Conservation (phyloP, 1,284 basidiomycete species). For the Peniophora sp. region DNA sequence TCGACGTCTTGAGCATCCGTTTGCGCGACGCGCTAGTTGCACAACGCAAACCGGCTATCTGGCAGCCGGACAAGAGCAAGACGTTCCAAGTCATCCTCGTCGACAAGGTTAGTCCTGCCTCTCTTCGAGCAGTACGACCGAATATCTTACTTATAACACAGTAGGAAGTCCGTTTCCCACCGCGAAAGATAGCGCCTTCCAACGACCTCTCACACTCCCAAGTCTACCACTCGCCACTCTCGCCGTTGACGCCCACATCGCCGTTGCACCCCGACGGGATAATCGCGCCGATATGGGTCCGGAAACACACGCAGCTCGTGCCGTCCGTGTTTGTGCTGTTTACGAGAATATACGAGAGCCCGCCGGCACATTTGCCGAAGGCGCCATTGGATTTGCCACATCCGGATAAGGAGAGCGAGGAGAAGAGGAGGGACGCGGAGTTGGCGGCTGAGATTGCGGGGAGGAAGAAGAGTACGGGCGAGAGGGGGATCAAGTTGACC, state of each 20-base stretch:
- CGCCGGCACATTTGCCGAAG: conserved; percentile 25
- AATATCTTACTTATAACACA: not conserved
- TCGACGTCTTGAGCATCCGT: conserved; percentile 41
- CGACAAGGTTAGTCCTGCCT: conserved; percentile 50
- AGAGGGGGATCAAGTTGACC: conserved; percentile 89
- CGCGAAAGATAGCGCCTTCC: conserved; percentile 65
- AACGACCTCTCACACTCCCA: conserved; percentile 41
- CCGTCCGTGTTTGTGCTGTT: conserved; percentile 93
- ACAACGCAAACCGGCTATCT: conserved; percentile 53
- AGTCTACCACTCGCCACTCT: conserved; percentile 76
- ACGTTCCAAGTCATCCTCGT: conserved; percentile 78
- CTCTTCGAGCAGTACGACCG: not conserved
- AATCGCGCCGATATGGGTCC: conserved; percentile 94
- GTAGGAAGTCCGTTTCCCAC: conserved; percentile 73
- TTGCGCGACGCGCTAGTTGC: conserved; percentile 57
- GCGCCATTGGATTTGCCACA: conserved; percentile 50
- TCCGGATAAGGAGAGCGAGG: conserved; percentile 50
- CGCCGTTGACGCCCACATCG: conserved; percentile 80
- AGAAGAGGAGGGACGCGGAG: conserved; percentile 65
- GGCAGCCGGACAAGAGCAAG: conserved; percentile 59
- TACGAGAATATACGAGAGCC: conserved; percentile 69
- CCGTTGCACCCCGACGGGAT: conserved; percentile 92
- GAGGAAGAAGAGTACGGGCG: conserved; percentile 71
- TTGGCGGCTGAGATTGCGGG: conserved; percentile 73
- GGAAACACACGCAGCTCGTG: conserved; percentile 87